Evolutionary conservation across 2,329 filamentous ascomycete genomes (phyloP).

Genomic region (Stagonosporopsis tanaceti): DNA sequence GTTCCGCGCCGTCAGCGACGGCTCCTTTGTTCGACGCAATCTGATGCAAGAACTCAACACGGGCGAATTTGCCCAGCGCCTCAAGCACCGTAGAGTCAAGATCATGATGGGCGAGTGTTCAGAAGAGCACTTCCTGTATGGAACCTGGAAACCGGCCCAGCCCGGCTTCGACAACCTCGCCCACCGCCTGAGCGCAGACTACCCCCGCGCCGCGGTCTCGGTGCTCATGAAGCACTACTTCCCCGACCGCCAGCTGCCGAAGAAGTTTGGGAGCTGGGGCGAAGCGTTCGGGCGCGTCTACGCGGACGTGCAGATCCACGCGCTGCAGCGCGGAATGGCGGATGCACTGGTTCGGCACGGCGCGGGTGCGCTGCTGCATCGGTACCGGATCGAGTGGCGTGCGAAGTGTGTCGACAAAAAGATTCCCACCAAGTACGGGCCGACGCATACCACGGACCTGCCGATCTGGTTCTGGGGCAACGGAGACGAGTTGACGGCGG

Average conservation of each 20-base stretch:
- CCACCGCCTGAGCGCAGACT: slow-evolving; percentile 61
- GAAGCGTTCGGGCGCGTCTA: slow-evolving; percentile 64
- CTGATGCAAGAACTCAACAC: slow-evolving; percentile 58
- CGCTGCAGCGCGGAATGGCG: slow-evolving; percentile 61
- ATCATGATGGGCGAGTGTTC: slow-evolving; percentile 64
- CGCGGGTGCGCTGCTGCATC: slow-evolving; percentile 56
- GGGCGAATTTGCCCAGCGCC: slow-evolving; percentile 56
- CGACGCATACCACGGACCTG: slow-evolving; percentile 63
- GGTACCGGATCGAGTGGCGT: slow-evolving; percentile 65
- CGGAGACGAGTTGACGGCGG: slow-evolving; percentile 50
- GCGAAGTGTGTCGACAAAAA: slow-evolving; percentile 55
- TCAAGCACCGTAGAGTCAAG: slow-evolving; percentile 56
- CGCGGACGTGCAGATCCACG: slow-evolving; percentile 64
- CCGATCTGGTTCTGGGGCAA: slow-evolving; percentile 66
- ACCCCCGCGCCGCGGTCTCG: slow-evolving; percentile 55
- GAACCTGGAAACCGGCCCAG: slow-evolving; percentile 57
- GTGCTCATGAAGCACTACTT: slow-evolving; percentile 57
- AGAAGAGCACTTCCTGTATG: slow-evolving; percentile 63
- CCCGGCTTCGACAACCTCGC: slow-evolving; percentile 54
- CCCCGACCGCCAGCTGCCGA: slow-evolving; percentile 50
- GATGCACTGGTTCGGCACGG: slow-evolving; percentile 54
- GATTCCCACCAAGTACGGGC: slow-evolving; percentile 59
- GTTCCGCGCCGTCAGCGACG: slow-evolving; percentile 63
- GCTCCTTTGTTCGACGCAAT: slow-evolving; percentile 54
- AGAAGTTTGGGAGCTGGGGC: slow-evolving; percentile 55